Evolutionary conservation across 345 rosid species (phyloP).

Genomic region (Tarenaya hassleriana): DNA sequence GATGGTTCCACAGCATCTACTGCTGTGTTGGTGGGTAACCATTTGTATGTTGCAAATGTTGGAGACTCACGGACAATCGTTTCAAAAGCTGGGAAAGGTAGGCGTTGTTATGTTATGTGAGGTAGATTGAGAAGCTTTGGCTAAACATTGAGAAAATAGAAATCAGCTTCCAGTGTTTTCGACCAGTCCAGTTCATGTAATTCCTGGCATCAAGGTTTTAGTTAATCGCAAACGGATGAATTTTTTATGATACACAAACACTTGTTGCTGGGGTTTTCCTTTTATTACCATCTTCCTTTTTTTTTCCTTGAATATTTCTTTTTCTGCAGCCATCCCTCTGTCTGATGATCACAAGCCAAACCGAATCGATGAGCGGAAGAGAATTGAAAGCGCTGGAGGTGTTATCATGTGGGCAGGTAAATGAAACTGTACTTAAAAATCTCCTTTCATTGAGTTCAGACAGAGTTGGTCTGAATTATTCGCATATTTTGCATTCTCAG

Average conservation of each 20-base stretch:
- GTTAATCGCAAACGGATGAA: not conserved
- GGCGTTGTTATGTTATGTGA: slow-evolving; percentile 12
- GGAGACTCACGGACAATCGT: slow-evolving; percentile 95
- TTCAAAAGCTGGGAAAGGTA: slow-evolving; percentile 91
- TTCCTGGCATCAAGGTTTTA: not conserved
- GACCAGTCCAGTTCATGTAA: slow-evolving; percentile 1
- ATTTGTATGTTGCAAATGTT: slow-evolving; percentile 95
- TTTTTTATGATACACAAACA: slow-evolving; percentile 5
- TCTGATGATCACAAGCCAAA: slow-evolving; percentile 99
- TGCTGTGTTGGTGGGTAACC: slow-evolving; percentile 83
- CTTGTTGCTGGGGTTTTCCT: slow-evolving; percentile 9
- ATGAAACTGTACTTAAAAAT: not conserved
- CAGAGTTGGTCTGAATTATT: no score
- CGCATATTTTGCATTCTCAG: no score
- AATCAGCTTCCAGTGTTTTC: not conserved
- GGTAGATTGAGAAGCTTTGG: not conserved
- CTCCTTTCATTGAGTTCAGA: not conserved
- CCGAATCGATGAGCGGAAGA: slow-evolving; percentile 92
- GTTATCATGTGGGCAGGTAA: slow-evolving; percentile 99
- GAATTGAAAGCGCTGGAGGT: slow-evolving; percentile 97
- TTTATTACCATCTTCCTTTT: no score
- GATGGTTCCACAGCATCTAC: slow-evolving; percentile 99
- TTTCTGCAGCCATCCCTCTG: slow-evolving; percentile 69
- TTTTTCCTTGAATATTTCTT: slow-evolving; percentile 8
- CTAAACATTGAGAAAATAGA: not conserved